A percentile compares a stretch with the other conserved stretches of the same genome.
phyloP scores from a whole-genome alignment of 177 flowering plant species.

The Vitis hybrid region DNA sequence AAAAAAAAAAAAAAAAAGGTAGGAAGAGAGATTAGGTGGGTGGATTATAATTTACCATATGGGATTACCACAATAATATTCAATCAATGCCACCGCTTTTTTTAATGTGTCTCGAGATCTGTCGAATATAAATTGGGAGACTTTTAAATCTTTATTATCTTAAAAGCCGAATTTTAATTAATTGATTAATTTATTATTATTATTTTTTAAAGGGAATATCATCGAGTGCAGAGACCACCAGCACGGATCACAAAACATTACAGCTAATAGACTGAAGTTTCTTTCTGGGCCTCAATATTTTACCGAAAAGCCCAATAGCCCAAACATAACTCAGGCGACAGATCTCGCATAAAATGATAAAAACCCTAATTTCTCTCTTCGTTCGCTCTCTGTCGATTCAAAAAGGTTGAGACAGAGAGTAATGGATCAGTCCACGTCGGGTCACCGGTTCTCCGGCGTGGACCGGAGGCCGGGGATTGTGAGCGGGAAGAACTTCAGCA shows the following conservation, averaged over 20 bases:
- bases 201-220: not conserved
- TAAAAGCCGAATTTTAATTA: no score
- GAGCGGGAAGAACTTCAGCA: constrained; percentile 23
- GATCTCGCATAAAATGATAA: not conserved
- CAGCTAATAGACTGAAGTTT: not conserved
- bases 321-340: not conserved
- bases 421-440: constrained; percentile 6
- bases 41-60: no score
- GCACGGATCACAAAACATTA: not conserved
- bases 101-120: no score
- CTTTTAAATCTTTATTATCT: no score
- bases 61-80: no score
- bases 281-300: not conserved
- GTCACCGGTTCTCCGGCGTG: not conserved
- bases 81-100: no score
- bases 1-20: no score
- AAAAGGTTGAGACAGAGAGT: not conserved
- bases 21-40: no score
- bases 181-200: no score
- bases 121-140: no score
- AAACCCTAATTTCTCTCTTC: not conserved
- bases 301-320: not conserved
- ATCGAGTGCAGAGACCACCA: constrained; percentile 6
- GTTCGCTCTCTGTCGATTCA: not conserved
- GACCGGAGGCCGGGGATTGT: constrained; percentile 26